These are phyloP conservation scores for Daldinia bambusicola DNA, from an alignment of 495 filamentous ascomycete genomes.

Conservation along the genomic window DNA sequence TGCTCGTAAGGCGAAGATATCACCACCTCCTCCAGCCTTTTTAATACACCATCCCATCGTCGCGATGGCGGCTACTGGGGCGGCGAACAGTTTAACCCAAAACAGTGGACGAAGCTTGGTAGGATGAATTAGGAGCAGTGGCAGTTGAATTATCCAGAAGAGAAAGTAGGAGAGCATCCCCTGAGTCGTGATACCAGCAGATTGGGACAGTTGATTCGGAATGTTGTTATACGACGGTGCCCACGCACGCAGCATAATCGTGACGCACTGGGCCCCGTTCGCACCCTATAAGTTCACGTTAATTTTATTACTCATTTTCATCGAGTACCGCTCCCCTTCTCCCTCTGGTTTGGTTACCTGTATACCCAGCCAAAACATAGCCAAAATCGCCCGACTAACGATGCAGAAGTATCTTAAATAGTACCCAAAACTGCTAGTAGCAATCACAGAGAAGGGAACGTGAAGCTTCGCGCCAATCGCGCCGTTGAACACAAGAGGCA, in stretches of 20 bases:
- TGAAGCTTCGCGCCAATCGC: conserved; percentile 71
- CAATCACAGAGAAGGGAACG: conserved; percentile 74
- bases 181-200: conserved; percentile 70
- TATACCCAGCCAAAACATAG: conserved; percentile 79
- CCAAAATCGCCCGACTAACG: conserved; percentile 72
- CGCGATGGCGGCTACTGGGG: conserved; percentile 62
- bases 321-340: neutral
- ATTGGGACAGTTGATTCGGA: conserved; percentile 64
- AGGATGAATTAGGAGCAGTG: conserved; percentile 65
- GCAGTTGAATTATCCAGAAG: conserved; percentile 68
- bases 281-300: conserved; percentile 58
- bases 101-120: conserved; percentile 68
- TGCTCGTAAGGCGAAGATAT: conserved; percentile 57
- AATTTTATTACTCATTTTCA: neutral
- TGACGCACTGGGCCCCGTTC: conserved; percentile 72
- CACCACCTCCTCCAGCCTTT: conserved; percentile 57
- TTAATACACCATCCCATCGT: conserved; percentile 65
- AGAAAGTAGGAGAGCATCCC: conserved; percentile 73
- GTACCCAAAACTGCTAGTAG: conserved; percentile 74
- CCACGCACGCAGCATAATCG: conserved; percentile 74
- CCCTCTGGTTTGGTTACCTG: conserved; percentile 33
- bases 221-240: conserved; percentile 70
- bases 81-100: conserved; percentile 65
- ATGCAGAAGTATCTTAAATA: conserved; percentile 75
- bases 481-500: conserved; percentile 72